Evolutionary conservation across 2,329 filamentous ascomycete genomes (phyloP).

Genomic region (Aspergillus sergii): DNA sequence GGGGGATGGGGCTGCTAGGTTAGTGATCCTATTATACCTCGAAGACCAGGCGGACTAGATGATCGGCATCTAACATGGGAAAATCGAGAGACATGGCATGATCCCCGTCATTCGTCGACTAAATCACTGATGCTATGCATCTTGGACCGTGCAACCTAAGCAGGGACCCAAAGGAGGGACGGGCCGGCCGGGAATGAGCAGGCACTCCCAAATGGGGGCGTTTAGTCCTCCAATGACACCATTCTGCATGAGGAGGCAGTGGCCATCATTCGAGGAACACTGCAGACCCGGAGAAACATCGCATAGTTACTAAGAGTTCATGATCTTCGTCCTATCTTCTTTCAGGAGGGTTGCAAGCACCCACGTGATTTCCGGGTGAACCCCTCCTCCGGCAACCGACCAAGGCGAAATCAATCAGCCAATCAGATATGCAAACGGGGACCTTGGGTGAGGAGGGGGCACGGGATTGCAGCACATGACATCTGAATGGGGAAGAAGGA

Average conservation of each 20-base stretch:
- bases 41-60: neutral
- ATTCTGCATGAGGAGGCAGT: slow-evolving; percentile 2
- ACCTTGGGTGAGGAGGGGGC: slow-evolving; percentile 32
- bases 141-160: slow-evolving; percentile 18
- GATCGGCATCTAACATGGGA: slow-evolving; percentile 8
- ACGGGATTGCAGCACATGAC: slow-evolving; percentile 46
- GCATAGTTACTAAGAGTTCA: slow-evolving; percentile 4
- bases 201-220: neutral
- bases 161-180: slow-evolving; percentile 17
- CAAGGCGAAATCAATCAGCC: slow-evolving; percentile 18
- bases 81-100: slow-evolving; percentile 1
- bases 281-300: neutral
- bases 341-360: slow-evolving; percentile 15
- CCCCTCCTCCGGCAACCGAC: slow-evolving; percentile 24
- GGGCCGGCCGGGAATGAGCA: slow-evolving; percentile 20
- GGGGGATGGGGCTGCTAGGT: neutral
- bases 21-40: neutral
- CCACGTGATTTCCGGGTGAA: slow-evolving; percentile 34
- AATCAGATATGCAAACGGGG: slow-evolving; percentile 26
- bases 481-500: slow-evolving; percentile 19
- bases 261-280: neutral
- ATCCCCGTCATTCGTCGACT: slow-evolving; percentile 3
- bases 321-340: neutral
- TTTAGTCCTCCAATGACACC: slow-evolving; percentile 7
- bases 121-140: slow-evolving; percentile 1